Conservation (phyloP, 2,329 filamentous ascomycete genomes). For the Scolecobasidium constrictum region DNA sequence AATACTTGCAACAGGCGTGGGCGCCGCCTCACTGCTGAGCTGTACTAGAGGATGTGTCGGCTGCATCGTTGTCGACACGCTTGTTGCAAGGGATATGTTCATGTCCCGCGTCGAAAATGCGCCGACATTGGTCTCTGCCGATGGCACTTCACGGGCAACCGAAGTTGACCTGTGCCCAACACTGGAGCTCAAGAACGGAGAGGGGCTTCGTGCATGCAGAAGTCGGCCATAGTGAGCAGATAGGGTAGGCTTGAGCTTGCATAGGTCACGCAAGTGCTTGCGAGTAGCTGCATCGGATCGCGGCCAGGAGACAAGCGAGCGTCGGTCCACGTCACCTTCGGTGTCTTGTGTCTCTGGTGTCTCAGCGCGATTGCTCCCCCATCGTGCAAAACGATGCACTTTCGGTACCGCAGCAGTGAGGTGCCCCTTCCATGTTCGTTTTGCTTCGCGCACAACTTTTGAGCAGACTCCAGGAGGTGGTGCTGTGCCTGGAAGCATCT, state of each 20-base stretch:
- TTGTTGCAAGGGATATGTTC: slow-evolving; percentile 39
- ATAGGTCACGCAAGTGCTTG: slow-evolving; percentile 46
- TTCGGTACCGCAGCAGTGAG: slow-evolving; percentile 21
- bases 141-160: slow-evolving; percentile 1
- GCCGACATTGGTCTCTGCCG: slow-evolving; percentile 5
- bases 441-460: slow-evolving; percentile 50
- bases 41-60: slow-evolving; percentile 36
- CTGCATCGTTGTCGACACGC: slow-evolving; percentile 42
- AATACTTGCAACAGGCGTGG: slow-evolving; percentile 18
- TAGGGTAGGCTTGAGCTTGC: slow-evolving; percentile 50
- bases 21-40: slow-evolving; percentile 22
- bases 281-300: slow-evolving; percentile 47
- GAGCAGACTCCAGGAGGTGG: slow-evolving; percentile 55
- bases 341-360: slow-evolving; percentile 24
- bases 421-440: slow-evolving; percentile 46
- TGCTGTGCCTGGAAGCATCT: slow-evolving; percentile 51
- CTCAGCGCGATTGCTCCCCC: slow-evolving; percentile 18
- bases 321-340: slow-evolving; percentile 26
- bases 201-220: slow-evolving; percentile 48
- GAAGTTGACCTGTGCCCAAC: slow-evolving; percentile 13
- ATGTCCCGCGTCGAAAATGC: slow-evolving; percentile 38
- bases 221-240: slow-evolving; percentile 54
- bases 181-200: slow-evolving; percentile 38
- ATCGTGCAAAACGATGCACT: slow-evolving; percentile 13
- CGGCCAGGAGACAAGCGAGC: slow-evolving; percentile 39